Percentiles rank a stretch among this genome's conserved stretches.
Conservation (phyloP, 495 filamentous ascomycete species). For the Penicillium paradoxum region DNA sequence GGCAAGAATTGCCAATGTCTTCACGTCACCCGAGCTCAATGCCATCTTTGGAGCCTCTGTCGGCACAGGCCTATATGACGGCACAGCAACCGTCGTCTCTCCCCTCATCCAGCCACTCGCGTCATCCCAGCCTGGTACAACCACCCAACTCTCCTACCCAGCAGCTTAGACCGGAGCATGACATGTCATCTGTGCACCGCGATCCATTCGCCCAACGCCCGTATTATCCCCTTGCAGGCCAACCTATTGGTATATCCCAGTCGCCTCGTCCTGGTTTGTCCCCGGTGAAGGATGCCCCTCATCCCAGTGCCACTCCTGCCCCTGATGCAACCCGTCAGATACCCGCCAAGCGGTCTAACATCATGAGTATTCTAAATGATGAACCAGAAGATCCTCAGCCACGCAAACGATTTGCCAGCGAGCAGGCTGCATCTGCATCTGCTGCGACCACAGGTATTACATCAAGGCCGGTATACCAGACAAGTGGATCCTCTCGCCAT, state of each 20-base stretch:
- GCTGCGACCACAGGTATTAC: conserved; percentile 4
- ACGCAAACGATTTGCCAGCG: conserved; percentile 45
- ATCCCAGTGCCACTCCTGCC: conserved; percentile 34
- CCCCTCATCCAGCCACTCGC: conserved; percentile 34
- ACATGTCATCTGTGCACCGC: conserved; percentile 36
- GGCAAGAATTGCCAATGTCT: conserved; percentile 30
- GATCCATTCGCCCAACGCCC: conserved; percentile 35
- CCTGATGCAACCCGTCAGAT: conserved; percentile 40
- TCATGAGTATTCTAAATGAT: conserved; percentile 56
- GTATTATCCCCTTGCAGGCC: conserved; percentile 26
- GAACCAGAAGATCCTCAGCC: conserved; percentile 53
- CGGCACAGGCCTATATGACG: conserved; percentile 32
- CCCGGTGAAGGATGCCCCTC: conserved; percentile 37
- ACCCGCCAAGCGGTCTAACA: conserved; percentile 54
- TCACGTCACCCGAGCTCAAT: conserved; percentile 27
- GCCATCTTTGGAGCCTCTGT: conserved; percentile 32
- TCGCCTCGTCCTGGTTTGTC: conserved; percentile 34
- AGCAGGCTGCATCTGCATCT: conserved; percentile 26
- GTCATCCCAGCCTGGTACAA: conserved; percentile 37
- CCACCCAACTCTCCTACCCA: conserved; percentile 37
- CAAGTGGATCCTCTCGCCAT: conserved; percentile 16
- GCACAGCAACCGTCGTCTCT: conserved; percentile 27
- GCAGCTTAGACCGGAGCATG: conserved; percentile 30
- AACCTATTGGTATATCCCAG: conserved; percentile 26
- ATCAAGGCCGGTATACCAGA: conserved; percentile 16